Conservation (phyloP, 371 early-diverging fungal species). For the Catenaria anguillulae region DNA sequence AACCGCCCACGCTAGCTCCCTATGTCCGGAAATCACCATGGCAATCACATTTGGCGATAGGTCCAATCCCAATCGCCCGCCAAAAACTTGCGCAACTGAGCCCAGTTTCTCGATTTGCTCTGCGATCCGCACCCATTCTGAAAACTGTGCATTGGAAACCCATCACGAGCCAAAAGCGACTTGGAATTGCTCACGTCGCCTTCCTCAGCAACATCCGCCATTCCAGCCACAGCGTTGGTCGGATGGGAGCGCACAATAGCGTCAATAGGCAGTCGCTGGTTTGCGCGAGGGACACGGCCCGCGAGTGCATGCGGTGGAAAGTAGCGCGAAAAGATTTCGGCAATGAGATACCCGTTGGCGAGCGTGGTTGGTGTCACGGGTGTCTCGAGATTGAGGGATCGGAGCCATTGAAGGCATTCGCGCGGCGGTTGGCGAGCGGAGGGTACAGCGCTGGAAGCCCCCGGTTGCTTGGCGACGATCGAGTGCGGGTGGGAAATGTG, state of each 20-base stretch:
- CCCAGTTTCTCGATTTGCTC: not conserved
- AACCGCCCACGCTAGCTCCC: not conserved
- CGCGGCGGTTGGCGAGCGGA: not conserved
- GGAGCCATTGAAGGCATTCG: conserved; percentile 1
- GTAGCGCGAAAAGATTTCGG: not conserved
- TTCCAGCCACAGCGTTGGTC: too few species aligned
- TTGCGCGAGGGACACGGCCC: too few species aligned
- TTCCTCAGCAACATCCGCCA: too few species aligned
- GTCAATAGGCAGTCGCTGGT: too few species aligned
- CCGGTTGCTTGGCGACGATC: too few species aligned
- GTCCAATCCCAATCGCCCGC: not conserved
- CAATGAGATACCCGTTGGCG: not conserved
- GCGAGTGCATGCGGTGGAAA: too few species aligned
- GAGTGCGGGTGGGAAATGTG: too few species aligned
- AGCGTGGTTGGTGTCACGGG: not conserved
- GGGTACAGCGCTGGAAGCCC: too few species aligned
- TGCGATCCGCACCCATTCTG: not conserved
- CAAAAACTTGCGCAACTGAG: not conserved
- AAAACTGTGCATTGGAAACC: not conserved
- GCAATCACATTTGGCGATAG: not conserved
- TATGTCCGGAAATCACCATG: not conserved
- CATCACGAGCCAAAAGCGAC: too few species aligned
- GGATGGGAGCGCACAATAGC: too few species aligned
- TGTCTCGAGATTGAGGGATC: not conserved
- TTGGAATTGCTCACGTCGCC: too few species aligned